These are phyloP conservation scores for Pestalotiopsis sp. DNA, from an alignment of 2,329 filamentous ascomycete genomes.

Conservation along the genomic window DNA sequence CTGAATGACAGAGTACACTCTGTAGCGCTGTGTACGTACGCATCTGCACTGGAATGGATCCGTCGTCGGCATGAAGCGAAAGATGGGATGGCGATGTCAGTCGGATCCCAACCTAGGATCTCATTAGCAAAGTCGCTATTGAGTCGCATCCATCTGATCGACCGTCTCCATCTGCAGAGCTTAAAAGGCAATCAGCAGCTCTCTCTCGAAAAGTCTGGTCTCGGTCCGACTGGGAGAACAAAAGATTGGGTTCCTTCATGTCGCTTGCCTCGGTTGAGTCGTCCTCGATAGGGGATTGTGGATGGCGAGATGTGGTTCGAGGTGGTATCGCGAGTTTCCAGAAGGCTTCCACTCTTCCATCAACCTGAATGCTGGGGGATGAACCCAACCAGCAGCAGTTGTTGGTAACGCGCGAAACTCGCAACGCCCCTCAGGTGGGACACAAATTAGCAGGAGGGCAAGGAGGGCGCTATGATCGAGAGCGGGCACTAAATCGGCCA, in stretches of 20 bases:
- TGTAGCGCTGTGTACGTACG: not conserved
- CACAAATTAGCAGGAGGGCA: not conserved
- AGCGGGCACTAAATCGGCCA: not conserved
- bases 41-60: not conserved
- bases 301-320: not conserved
- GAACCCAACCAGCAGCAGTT: not conserved
- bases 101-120: not conserved
- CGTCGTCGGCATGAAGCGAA: conserved; percentile 4
- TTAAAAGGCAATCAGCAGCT: not conserved
- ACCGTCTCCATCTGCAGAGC: not conserved
- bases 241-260: not conserved
- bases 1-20: not conserved
- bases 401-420: not conserved
- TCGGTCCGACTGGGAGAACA: not conserved
- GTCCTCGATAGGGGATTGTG: not conserved
- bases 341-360: not conserved
- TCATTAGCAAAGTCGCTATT: not conserved
- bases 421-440: not conserved
- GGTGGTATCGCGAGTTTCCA: not conserved
- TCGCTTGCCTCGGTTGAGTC: not conserved
- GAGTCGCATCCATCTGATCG: not conserved
- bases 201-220: not conserved
- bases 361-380: not conserved
- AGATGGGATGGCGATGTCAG: not conserved
- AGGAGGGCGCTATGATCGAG: not conserved